These are phyloP conservation scores for Neurospora cerealis DNA, from an alignment of 495 filamentous ascomycete genomes.

Conservation along the genomic window DNA sequence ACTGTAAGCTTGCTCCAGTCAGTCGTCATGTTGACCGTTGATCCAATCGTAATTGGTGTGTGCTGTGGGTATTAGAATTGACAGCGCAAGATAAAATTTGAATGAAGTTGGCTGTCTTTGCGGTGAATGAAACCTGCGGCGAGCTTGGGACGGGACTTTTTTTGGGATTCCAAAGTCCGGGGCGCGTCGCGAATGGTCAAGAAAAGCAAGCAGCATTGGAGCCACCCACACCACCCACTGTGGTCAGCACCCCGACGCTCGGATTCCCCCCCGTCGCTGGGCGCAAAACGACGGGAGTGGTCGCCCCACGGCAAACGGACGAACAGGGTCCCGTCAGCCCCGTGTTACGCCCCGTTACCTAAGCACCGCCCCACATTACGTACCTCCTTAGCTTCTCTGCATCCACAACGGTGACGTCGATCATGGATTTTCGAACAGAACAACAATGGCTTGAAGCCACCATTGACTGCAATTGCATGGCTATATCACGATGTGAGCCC, in stretches of 20 bases:
- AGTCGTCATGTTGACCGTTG: slow-evolving; percentile 32
- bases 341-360: neutral
- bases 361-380: neutral
- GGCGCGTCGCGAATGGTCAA: neutral
- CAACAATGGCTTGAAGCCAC: neutral
- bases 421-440: neutral
- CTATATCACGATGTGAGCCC: neutral
- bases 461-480: neutral
- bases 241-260: neutral
- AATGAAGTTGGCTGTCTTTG: neutral
- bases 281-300: neutral
- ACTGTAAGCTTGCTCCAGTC: slow-evolving; percentile 51
- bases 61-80: neutral
- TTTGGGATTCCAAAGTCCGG: neutral
- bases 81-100: neutral
- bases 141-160: neutral
- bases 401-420: neutral
- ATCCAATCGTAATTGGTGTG: neutral
- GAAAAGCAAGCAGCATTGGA: neutral
- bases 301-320: neutral
- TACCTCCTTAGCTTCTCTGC: neutral
- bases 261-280: neutral
- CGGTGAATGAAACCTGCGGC: neutral
- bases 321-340: neutral
- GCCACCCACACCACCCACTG: neutral